Evolutionary conservation across 2,329 filamentous ascomycete genomes (phyloP).

Genomic region (Xylariales sp.): DNA sequence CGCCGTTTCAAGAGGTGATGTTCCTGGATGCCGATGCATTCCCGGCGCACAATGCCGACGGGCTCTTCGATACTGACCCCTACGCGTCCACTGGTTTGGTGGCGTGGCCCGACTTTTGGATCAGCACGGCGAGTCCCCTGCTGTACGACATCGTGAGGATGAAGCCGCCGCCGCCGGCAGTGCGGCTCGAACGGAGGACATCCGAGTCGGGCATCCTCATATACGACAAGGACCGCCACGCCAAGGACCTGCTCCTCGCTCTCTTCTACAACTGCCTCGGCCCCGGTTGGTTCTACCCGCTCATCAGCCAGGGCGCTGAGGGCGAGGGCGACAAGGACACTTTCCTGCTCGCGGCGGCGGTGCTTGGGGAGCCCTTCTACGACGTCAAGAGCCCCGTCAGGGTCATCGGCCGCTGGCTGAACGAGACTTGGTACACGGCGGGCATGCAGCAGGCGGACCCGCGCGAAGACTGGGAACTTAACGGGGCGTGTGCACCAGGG

Average conservation of each 20-base stretch:
- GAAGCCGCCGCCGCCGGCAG: conserved; percentile 20
- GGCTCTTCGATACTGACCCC: conserved; percentile 45
- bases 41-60: conserved; percentile 31
- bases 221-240: conserved; percentile 42
- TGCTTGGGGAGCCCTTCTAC: conserved; percentile 33
- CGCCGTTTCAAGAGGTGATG: conserved; percentile 53
- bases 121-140: conserved; percentile 32
- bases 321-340: conserved; percentile 46
- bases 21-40: conserved; percentile 57
- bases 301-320: conserved; percentile 37
- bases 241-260: conserved; percentile 40
- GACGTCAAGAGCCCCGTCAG: conserved; percentile 28
- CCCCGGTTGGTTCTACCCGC: conserved; percentile 43
- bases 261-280: conserved; percentile 54
- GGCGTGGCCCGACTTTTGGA: conserved; percentile 54
- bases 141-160: conserved; percentile 40
- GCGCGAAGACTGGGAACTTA: conserved; percentile 3
- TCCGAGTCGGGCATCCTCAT: conserved; percentile 46
- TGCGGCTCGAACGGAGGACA: conserved; percentile 28
- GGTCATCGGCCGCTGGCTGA: conserved; percentile 10
- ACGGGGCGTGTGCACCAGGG: background rate
- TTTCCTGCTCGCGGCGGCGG: conserved; percentile 38
- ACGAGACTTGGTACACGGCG: conserved; percentile 4
- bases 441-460: conserved; percentile 7
- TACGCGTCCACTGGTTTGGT: conserved; percentile 48